Conservation (phyloP, 805 yeast genomes). For the Isabelozyma rhagii region DNA sequence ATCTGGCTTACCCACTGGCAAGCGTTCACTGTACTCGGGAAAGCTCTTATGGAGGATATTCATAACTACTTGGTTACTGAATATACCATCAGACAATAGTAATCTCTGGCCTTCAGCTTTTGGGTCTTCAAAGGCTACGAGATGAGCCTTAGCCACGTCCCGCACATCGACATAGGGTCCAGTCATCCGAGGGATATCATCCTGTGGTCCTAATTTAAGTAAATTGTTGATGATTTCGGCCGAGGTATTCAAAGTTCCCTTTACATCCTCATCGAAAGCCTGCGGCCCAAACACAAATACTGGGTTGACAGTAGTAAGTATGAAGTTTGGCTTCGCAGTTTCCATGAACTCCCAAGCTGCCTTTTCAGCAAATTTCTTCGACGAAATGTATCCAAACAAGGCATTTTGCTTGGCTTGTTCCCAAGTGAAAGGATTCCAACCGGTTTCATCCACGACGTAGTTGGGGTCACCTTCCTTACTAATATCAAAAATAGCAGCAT, state of each 20-base stretch:
- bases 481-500: slow-evolving; percentile 3
- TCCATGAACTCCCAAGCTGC: slow-evolving; percentile 55
- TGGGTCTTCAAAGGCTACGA: slow-evolving; percentile 45
- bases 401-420: slow-evolving; percentile 24
- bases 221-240: slow-evolving; percentile 25
- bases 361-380: slow-evolving; percentile 56
- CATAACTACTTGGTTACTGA: slow-evolving; percentile 18
- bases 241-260: slow-evolving; percentile 19
- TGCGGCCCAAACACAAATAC: slow-evolving; percentile 52
- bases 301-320: slow-evolving; percentile 41
- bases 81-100: slow-evolving; percentile 11
- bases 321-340: slow-evolving; percentile 34
- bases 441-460: slow-evolving; percentile 18
- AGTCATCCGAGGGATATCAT: slow-evolving; percentile 7
- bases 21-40: slow-evolving; percentile 13
- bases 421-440: slow-evolving; percentile 38
- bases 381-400: slow-evolving; percentile 32
- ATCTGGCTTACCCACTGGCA: slow-evolving; percentile 8
- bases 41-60: slow-evolving; percentile 18
- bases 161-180: slow-evolving; percentile 50
- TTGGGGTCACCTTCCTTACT: not conserved
- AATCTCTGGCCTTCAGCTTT: slow-evolving; percentile 28
- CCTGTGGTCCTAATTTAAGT: slow-evolving; percentile 20
- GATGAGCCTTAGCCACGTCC: slow-evolving; percentile 60
- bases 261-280: slow-evolving; percentile 32